Evolutionary conservation across 441 rosid genomes (phyloP), one percentile per base, ranked within the genome.

Genomic region (Eruca vesicaria): DNA sequence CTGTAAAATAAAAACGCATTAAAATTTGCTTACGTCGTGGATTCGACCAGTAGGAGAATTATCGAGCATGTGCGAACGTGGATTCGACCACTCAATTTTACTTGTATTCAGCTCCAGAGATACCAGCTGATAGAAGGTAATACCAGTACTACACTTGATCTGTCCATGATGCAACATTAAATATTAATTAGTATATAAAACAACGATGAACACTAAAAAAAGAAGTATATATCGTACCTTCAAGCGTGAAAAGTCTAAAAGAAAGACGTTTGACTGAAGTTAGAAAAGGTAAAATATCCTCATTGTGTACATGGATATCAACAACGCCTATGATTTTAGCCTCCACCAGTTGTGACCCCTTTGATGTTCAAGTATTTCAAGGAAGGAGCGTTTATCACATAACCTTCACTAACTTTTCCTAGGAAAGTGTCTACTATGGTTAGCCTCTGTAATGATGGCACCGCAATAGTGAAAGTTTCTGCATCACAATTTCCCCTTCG

Each of bases 371-470:
- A 71, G 23, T 60, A 60, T 31, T 45, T 71, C 15, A 60, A 60
- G 60, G 21, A 43, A 61, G 67, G 66, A 0, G 67, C 11, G 10
- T 61, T 60, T 29, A 71, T 71, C 32, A 60, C 68, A 60, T 60
- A 61, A 0, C 63, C 72, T 52, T 33, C 52, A 9, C 5, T 2
- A 9, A 9, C 3, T 53, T 1, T 2, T 68, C 50, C 50, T 28
- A 0, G 3, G 6, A 2, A 16, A 6, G n/a, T 0, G 32, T 31
- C 20, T 32, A 6, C 19, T 48, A 65, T 23, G 56, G 62, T 18
- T 32, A 68, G 6, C 12, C 62, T 68, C 26, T 48, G 57, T 48
- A 66, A 66, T 4, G 59, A 66, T 29, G 43, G 45, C 38, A 48
- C 70, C 4, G 20, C 52, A 55, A 68, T 55, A 68, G 52, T 55